phyloP scores from a whole-genome alignment of 73 alveolate species.

The Paramecium bursaria region DNA sequence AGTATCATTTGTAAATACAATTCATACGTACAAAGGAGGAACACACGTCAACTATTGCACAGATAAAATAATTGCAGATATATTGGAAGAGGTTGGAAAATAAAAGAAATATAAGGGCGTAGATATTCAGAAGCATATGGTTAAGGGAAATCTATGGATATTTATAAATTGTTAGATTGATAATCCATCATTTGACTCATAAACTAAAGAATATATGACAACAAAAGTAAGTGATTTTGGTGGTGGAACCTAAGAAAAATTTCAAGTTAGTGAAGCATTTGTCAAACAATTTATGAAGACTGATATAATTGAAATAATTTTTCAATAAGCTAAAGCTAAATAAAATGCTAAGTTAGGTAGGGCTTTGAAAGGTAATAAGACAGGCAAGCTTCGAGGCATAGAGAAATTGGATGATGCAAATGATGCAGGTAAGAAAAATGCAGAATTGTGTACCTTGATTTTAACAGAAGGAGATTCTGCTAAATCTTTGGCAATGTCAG shows the following conservation, averaged over 20 bases:
- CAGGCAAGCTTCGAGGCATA: conserved; percentile 92
- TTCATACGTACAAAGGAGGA: conserved; percentile 97
- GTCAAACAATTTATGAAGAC: conserved; percentile 90
- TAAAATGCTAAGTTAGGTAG: conserved; percentile 95
- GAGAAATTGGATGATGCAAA: conserved; percentile 99
- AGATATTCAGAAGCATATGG: conserved; percentile 88
- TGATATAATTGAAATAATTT: conserved; percentile 93
- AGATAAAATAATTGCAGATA: conserved; percentile 90
- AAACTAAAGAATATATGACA: conserved; percentile 98
- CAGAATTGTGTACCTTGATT: conserved; percentile 96
- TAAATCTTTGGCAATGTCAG: conserved; percentile 98
- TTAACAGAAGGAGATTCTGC: conserved; percentile 99
- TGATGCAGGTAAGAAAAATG: conserved; percentile 94
- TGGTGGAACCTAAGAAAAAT: conserved; percentile 71
- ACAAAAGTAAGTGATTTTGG: conserved; percentile 96
- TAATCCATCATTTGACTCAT: conserved; percentile 99
- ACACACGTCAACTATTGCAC: conserved; percentile 97
- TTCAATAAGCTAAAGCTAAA: conserved; percentile 96
- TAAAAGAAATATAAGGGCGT: conserved; percentile 83
- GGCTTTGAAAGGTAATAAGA: conserved; percentile 92
- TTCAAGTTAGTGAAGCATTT: conserved; percentile 93
- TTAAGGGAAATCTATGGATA: conserved; percentile 94
- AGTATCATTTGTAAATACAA: conserved; percentile 97
- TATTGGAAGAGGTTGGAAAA: conserved; percentile 73
- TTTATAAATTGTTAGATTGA: conserved; percentile 97